A percentile compares a stretch with the other conserved stretches of the same genome.
Conservation (phyloP, 805 yeast species). For the Ogataea polymorpha region DNA sequence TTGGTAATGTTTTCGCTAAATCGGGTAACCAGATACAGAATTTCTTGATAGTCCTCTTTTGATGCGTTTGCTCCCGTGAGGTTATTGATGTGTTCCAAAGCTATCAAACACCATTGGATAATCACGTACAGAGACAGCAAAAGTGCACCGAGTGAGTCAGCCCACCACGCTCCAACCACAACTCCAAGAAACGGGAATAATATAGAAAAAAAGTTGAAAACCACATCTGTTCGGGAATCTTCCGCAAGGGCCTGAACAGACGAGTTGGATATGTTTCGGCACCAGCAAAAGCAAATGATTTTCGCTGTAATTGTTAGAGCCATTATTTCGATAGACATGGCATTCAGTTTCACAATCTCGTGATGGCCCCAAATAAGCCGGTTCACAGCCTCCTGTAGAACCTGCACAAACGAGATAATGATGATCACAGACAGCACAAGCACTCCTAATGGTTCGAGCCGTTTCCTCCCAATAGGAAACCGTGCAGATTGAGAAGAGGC, state of each 20-base stretch:
- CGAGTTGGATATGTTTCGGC: conserved; percentile 55
- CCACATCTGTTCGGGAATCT: conserved; percentile 76
- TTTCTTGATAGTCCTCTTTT: conserved; percentile 58
- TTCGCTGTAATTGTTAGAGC: conserved; percentile 57
- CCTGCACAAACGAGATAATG: conserved; percentile 68
- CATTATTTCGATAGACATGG: conserved; percentile 59
- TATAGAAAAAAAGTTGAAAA: conserved; percentile 69
- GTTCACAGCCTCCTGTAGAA: conserved; percentile 59
- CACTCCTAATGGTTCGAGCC: conserved; percentile 77
- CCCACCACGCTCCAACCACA: conserved; percentile 57
- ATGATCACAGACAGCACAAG: conserved; percentile 70
- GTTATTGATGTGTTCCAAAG: conserved; percentile 70
- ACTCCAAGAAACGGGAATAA: conserved; percentile 65
- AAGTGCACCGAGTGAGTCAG: conserved; percentile 74
- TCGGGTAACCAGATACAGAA: conserved; percentile 63
- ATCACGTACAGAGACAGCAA: conserved; percentile 60
- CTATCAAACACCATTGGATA: conserved; percentile 58
- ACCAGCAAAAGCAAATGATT: conserved; percentile 60
- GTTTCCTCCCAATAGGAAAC: conserved; percentile 69
- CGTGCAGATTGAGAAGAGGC: conserved; percentile 36
- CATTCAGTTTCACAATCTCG: conserved; percentile 45
- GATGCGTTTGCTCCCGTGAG: conserved; percentile 72
- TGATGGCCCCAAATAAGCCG: conserved; percentile 39
- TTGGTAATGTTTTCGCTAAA: conserved; percentile 65
- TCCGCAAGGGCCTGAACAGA: conserved; percentile 78